Conservation (phyloP, 2,329 filamentous ascomycete genomes). For the Colletotrichum chlorophyti region DNA sequence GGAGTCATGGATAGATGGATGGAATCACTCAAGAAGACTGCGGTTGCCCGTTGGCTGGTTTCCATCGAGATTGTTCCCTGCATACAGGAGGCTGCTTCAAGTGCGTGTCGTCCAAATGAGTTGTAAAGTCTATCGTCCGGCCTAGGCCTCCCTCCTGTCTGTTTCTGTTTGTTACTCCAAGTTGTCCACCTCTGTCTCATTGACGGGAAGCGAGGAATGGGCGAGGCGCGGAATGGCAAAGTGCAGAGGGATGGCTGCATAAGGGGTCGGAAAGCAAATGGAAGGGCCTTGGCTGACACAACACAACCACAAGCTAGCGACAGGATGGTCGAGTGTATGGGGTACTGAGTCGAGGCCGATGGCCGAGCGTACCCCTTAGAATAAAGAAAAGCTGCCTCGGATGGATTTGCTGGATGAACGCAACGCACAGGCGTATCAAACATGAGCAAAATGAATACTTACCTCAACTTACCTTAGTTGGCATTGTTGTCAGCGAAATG, state of each 20-base stretch:
- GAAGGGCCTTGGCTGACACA: conserved; percentile 5
- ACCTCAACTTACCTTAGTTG: not conserved
- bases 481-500: too few species aligned
- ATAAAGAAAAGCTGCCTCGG: conserved; percentile 10
- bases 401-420: conserved; percentile 1
- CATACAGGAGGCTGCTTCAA: conserved; percentile 6
- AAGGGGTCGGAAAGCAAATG: too few species aligned
- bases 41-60: not conserved
- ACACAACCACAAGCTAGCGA: not conserved
- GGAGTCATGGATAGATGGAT: conserved; percentile 17
- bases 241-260: conserved; percentile 9
- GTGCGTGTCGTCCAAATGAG: conserved; percentile 17
- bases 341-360: not conserved
- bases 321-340: conserved; percentile 1
- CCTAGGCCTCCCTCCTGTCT: not conserved
- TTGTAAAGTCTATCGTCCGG: conserved; percentile 3
- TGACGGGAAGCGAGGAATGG: not conserved
- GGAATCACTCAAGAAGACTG: conserved; percentile 23
- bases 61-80: conserved; percentile 21
- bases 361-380: conserved; percentile 2
- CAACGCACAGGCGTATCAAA: conserved; percentile 1
- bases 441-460: too few species aligned
- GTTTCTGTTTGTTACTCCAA: conserved; percentile 7
- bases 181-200: conserved; percentile 2
- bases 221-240: not conserved